These are phyloP conservation scores for Chamaecyparis obtusa DNA, from an alignment of 75 land plant species.

Conservation along the genomic window DNA sequence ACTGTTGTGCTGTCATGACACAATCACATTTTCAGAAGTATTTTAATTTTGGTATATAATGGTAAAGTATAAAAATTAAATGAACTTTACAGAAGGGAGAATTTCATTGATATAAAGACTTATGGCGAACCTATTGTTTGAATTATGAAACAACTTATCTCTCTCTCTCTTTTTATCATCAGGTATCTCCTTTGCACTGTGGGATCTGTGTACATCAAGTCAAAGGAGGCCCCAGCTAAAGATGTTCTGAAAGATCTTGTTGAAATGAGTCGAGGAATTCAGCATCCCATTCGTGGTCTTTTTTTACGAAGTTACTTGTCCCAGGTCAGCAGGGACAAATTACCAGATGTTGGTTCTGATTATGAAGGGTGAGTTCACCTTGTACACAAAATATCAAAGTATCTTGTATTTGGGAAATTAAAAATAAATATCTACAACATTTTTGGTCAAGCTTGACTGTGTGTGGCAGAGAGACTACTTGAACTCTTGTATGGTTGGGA, in stretches of 20 bases:
- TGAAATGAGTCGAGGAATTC: conserved; percentile 97
- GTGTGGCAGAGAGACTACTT: no score
- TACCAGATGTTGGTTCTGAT: conserved; percentile 95
- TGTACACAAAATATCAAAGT: neutral
- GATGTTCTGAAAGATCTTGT: conserved; percentile 97
- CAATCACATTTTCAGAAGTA: neutral
- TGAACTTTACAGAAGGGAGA: neutral
- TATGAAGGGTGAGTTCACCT: conserved; percentile 81
- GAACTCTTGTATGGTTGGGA: neutral
- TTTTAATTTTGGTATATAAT: neutral
- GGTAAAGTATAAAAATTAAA: neutral
- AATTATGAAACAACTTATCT: neutral
- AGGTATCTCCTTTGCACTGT: conserved; percentile 97
- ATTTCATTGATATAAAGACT: neutral
- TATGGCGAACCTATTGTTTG: neutral
- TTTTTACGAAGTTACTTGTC: conserved; percentile 91
- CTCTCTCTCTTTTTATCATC: neutral
- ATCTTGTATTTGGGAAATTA: neutral
- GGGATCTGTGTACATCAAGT: conserved; percentile 96
- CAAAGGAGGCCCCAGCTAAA: conserved; percentile 97
- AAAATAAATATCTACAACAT: neutral
- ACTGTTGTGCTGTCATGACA: neutral
- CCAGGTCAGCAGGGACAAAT: conserved; percentile 91
- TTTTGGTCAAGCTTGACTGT: neutral
- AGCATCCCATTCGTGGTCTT: conserved; percentile 96